Base-by-base conservation (phyloP, 1,284 basidiomycete species). In the Chalciporus sp. region DNA sequence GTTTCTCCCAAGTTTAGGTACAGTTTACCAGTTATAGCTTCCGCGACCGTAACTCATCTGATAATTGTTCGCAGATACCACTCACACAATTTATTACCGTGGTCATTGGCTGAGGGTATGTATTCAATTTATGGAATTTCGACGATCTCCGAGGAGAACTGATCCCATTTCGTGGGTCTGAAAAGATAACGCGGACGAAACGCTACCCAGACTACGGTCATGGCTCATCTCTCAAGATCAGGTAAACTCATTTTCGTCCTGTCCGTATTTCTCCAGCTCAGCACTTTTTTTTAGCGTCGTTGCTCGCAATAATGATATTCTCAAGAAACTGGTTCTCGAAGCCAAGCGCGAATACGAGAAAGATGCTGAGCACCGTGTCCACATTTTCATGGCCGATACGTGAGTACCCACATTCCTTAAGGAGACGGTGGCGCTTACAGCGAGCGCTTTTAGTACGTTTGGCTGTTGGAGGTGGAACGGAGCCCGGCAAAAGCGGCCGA, bases 331-430 rank as follows among this genome's bases (percentile, higher is more conserved):
- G 19, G 90, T 92, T 14, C 72, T 92, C 37, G 90, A 92, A 71
- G 90, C 90, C 26, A 92, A 92, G 73, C 82, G 84, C 51, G 88
- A 91, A 58, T 92, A 92, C 61, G 90, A 92, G 72, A 91, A 90
- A 71, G 90, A 92, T 70, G 88, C 90, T 53, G 89, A 91, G 62
- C 90, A 92, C 65, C 85, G 88, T 56, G 90, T 92, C 49, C 90
- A 92, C 65, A 92, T 92, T 57, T 92, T 88, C 72, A 79, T 92
- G 74, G 90, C 88, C 37, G 90, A 92, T 74, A 88, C 86, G 88
- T 92, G 79, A 80, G 86, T 69, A 14, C 50, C 23, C 23, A 44
- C 59, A 28, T 51, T 49, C 16, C 47, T 49, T 60, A 60, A 49
- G 23, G 35, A 49, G 41, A 42, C 51, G 35, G 31, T 39, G 42